phyloP scores from a whole-genome alignment of 1,284 basidiomycete species.

The Ustilago tritici region DNA sequence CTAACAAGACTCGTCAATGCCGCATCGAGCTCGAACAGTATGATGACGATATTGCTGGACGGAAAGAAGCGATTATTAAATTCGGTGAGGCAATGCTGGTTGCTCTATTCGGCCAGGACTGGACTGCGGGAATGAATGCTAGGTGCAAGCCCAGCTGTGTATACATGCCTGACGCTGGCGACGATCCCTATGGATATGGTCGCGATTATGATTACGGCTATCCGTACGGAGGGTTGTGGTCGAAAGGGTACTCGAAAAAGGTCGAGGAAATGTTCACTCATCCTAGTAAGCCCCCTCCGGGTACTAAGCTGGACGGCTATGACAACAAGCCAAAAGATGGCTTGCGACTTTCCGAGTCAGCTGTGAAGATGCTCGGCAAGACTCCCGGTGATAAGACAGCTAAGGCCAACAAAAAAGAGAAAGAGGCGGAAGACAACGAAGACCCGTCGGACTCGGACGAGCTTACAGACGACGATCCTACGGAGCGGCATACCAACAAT shows the following conservation, averaged over 20 bases:
- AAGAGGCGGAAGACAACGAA: background rate
- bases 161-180: background rate
- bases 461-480: background rate
- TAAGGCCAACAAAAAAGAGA: background rate
- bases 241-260: background rate
- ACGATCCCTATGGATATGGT: background rate
- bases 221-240: background rate
- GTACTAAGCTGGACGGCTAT: background rate
- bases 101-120: constrained; percentile 11
- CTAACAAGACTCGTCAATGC: constrained; percentile 18
- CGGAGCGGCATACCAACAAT: background rate
- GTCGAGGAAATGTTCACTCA: background rate
- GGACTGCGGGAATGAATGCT: background rate
- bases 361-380: background rate
- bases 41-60: constrained; percentile 24
- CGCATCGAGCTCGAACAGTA: constrained; percentile 25
- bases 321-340: background rate
- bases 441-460: background rate
- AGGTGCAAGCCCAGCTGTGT: constrained; percentile 8
- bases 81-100: constrained; percentile 17
- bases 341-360: background rate
- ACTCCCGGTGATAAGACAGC: background rate
- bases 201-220: background rate
- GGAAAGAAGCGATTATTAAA: constrained; percentile 23
- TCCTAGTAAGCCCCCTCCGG: constrained; percentile 1